Evolutionary conservation across 2,329 filamentous ascomycete species (phyloP).

Genomic region (Aureobasidium sp.): DNA sequence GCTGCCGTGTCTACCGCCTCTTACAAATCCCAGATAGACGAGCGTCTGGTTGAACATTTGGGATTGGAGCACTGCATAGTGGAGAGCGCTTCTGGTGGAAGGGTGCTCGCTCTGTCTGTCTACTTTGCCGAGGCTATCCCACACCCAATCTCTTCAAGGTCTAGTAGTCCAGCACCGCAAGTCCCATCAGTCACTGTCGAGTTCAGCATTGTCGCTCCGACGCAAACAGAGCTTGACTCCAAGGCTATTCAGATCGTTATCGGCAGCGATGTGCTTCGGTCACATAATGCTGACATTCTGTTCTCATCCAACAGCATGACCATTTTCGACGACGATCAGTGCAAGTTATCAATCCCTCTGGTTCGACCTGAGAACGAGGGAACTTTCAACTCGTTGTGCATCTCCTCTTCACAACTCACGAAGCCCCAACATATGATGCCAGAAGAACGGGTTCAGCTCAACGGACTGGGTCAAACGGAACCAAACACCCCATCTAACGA

Average conservation of each 20-base stretch:
- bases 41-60: constrained; percentile 64
- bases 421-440: background rate
- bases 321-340: constrained; percentile 76
- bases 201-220: constrained; percentile 54
- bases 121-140: constrained; percentile 89
- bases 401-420: constrained; percentile 30
- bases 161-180: constrained; percentile 64
- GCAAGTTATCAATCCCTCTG: constrained; percentile 82
- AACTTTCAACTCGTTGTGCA: constrained; percentile 68
- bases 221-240: constrained; percentile 32
- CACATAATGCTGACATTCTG: constrained; percentile 81
- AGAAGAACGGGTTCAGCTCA: constrained; percentile 21
- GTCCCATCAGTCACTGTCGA: constrained; percentile 73
- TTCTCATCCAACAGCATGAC: constrained; percentile 88
- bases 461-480: constrained; percentile 23
- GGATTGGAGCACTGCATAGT: constrained; percentile 52
- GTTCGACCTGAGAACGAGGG: constrained; percentile 83
- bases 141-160: constrained; percentile 63
- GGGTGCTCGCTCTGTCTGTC: constrained; percentile 67
- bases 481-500: background rate
- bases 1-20: constrained; percentile 90
- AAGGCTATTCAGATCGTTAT: constrained; percentile 77
- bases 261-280: constrained; percentile 77
- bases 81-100: constrained; percentile 42
- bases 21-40: constrained; percentile 74